Evolutionary conservation across 768 basidiomycete genomes (phyloP).

Genomic region (Pleurotus citrinopileatus): DNA sequence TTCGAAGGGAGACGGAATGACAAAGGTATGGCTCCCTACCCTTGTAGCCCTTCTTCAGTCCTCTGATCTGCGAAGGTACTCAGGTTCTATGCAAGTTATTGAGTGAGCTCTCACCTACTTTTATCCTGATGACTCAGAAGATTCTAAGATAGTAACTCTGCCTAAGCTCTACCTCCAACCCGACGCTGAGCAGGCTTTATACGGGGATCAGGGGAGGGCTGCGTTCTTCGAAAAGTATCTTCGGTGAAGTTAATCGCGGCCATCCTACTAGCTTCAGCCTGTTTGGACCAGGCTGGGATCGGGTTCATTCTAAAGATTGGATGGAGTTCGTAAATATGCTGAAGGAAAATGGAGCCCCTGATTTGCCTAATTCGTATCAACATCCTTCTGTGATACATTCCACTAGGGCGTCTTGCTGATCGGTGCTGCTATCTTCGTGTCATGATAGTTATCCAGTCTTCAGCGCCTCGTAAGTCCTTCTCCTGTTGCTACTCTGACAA

Average conservation of each 20-base stretch:
- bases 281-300: not conserved
- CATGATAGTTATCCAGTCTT: not conserved
- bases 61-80: too few relatives aligned
- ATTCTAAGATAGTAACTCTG: too few relatives aligned
- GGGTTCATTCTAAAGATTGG: slow-evolving; percentile 1
- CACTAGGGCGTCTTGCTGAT: not conserved
- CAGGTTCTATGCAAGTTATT: not conserved
- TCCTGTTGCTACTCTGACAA: not conserved
- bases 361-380: not conserved
- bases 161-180: not conserved
- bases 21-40: not conserved
- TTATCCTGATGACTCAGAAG: too few relatives aligned
- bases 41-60: not conserved
- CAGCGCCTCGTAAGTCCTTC: not conserved
- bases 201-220: not conserved
- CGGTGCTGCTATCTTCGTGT: too few relatives aligned
- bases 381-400: not conserved
- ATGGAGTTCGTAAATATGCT: not conserved
- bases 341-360: not conserved
- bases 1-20: not conserved
- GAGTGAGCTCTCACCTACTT: not conserved
- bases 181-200: not conserved
- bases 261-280: not conserved
- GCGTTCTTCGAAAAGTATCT: not conserved
- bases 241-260: not conserved